A percentile compares a stretch with the other conserved stretches of the same genome.
Conservation (phyloP, 2,329 filamentous ascomycete species). For the Talaromyces albobiverticillius region DNA sequence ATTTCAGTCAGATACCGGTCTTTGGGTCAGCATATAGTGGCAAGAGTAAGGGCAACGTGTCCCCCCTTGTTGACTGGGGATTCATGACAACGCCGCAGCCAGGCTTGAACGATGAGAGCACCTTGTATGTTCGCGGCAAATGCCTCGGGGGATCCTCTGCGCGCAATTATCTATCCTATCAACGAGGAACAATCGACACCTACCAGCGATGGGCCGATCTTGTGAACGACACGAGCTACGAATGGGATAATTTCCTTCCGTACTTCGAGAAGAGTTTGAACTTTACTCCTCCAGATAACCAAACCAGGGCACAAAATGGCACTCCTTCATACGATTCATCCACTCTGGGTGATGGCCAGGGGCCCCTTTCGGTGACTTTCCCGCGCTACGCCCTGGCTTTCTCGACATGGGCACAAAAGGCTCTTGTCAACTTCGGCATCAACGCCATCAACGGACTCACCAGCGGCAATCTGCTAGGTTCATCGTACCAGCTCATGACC, state of each 20-base stretch:
- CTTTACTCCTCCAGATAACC: slow-evolving; percentile 25
- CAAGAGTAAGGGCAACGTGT: neutral
- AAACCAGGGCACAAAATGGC: slow-evolving; percentile 21
- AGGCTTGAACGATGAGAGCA: neutral
- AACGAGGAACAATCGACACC: slow-evolving; percentile 26
- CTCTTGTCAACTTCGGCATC: slow-evolving; percentile 26
- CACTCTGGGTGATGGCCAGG: slow-evolving; percentile 20
- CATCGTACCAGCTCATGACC: slow-evolving; percentile 25
- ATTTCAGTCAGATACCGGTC: neutral
- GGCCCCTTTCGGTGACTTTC: slow-evolving; percentile 31
- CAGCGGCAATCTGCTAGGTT: slow-evolving; percentile 24
- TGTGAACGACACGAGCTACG: slow-evolving; percentile 33
- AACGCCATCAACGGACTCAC: slow-evolving; percentile 24
- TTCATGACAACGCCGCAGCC: neutral
- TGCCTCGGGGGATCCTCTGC: slow-evolving; percentile 16
- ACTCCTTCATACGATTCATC: slow-evolving; percentile 21
- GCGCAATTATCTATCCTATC: slow-evolving; percentile 25
- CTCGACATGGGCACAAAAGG: slow-evolving; percentile 24
- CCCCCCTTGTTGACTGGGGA: slow-evolving; percentile 2
- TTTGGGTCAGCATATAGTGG: neutral
- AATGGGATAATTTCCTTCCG: slow-evolving; percentile 27
- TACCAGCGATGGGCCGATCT: slow-evolving; percentile 34
- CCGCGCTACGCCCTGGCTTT: slow-evolving; percentile 24
- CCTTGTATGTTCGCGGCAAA: slow-evolving; percentile 27
- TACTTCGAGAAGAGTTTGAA: slow-evolving; percentile 27